Percentiles rank a stretch among this genome's conserved stretches.
Evolutionary conservation across 1,139 yeast species (phyloP).

Genomic region (Yamadazyma blattariae): DNA sequence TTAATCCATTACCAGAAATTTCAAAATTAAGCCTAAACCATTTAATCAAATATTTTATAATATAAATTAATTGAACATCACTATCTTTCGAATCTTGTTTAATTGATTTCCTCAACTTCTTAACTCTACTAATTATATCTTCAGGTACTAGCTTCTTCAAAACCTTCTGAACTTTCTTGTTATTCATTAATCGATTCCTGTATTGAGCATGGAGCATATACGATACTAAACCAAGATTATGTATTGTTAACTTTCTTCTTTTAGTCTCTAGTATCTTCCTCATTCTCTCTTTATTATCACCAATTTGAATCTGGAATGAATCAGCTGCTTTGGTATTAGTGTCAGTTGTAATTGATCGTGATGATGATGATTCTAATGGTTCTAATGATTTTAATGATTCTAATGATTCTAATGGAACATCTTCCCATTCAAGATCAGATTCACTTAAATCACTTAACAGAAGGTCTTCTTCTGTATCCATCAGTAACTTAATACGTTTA

Average conservation of each 20-base stretch:
- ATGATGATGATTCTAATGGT: neutral
- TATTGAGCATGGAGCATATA: conserved; percentile 24
- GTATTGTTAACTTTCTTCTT: conserved; percentile 16
- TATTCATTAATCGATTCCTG: conserved; percentile 24
- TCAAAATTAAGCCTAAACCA: conserved; percentile 39
- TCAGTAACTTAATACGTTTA: neutral
- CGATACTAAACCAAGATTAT: conserved; percentile 24
- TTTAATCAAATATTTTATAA: conserved; percentile 33
- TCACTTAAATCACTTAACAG: conserved; percentile 1
- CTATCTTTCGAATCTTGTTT: conserved; percentile 9
- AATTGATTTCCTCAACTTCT: conserved; percentile 15
- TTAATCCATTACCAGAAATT: conserved; percentile 30
- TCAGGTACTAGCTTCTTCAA: conserved; percentile 28
- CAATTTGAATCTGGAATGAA: conserved; percentile 1
- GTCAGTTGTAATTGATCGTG: too few species aligned
- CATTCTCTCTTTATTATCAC: neutral
- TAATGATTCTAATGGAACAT: neutral
- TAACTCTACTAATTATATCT: conserved; percentile 16
- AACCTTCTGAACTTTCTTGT: conserved; percentile 18
- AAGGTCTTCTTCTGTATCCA: neutral
- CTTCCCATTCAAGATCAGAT: conserved; percentile 12
- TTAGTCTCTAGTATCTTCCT: conserved; percentile 7
- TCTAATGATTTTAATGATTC: too few species aligned
- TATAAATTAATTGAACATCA: conserved; percentile 27
- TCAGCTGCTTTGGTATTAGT: neutral